Base-by-base conservation (phyloP, 2,329 filamentous ascomycete species). In the Diplodia corticola region DNA sequence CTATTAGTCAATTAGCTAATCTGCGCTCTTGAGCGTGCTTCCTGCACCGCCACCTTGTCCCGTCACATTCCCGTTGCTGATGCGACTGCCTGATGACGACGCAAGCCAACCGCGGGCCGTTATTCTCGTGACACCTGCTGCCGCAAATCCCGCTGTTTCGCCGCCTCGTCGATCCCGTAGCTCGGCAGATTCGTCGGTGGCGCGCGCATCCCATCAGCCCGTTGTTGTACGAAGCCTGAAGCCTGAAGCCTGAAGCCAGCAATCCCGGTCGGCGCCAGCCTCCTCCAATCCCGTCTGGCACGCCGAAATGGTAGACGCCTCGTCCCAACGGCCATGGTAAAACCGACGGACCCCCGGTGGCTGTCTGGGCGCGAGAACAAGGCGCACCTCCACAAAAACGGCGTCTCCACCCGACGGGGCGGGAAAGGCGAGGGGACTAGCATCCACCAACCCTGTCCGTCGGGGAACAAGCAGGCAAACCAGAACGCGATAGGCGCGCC, bases 1-100 rank as follows among this genome's bases (percentile, higher is more conserved):
- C 44, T 44, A 20, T 46, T 61, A 61, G 57, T 61, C 57, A 61
- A 50, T 20, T 61, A 61, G 57, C 57, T 61, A 61, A 61, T 61
- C 44, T 33, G 57, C 57, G 57, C 44, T n/a, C 24, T 28, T 15
- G 24, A 12, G 44, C 57, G 40, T 40, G 13, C 24, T 37, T 54
- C 51, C 28, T 28, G 55, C 55, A n/a, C 48, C 57, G 28, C 50
- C 57, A 44, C 40, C 17, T 44, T n/a, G 17, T 9, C n/a, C 40
- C 40, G 10, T 44, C 40, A 61, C 57, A 61, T 61, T 61, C 28
- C 57, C 50, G 20, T 33, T 35, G 57, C 44, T 49, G 49, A 61
- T 46, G 57, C 40, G 40, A 20, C 57, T 61, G 44, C 57, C 57
- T 24, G 40, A 61, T 61, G 57, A 61, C 57, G 57, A 61, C 44